Conservation (phyloP, 306 rosid genomes). For the peach (Prunus persica) region DNA sequence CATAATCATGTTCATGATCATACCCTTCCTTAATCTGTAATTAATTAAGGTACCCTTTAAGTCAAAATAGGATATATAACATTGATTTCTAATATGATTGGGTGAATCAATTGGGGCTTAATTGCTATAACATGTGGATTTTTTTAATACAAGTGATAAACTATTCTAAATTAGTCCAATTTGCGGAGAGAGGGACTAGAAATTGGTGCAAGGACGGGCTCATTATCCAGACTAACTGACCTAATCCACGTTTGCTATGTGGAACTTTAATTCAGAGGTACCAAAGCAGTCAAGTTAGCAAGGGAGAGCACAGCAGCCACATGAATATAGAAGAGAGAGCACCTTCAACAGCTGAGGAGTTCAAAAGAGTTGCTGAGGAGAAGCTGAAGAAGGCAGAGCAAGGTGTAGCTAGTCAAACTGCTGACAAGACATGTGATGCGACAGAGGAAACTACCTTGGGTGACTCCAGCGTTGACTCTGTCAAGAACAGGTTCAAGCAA, state of each 20-base stretch:
- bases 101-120: not conserved
- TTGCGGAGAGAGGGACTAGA: too few relatives aligned
- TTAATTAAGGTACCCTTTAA: not conserved
- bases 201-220: too few relatives aligned
- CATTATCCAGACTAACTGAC: too few relatives aligned
- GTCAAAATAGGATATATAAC: not conserved
- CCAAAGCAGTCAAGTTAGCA: constrained; percentile 6
- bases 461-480: constrained; percentile 7
- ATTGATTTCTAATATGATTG: not conserved
- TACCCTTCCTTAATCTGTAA: too few relatives aligned
- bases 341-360: constrained; percentile 24
- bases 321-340: constrained; percentile 21
- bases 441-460: constrained; percentile 13
- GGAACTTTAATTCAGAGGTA: not conserved
- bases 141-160: too few relatives aligned
- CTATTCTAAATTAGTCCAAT: too few relatives aligned
- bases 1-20: not conserved
- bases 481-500: constrained; percentile 6
- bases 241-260: not conserved
- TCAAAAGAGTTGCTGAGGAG: constrained; percentile 31
- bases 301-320: not conserved
- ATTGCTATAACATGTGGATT: not conserved
- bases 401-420: constrained; percentile 13
- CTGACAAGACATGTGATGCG: constrained; percentile 13
- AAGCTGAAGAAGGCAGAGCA: constrained; percentile 17